phyloP scores from a whole-genome alignment of 495 filamentous ascomycete genomes.

The Choiromyces venosus region DNA sequence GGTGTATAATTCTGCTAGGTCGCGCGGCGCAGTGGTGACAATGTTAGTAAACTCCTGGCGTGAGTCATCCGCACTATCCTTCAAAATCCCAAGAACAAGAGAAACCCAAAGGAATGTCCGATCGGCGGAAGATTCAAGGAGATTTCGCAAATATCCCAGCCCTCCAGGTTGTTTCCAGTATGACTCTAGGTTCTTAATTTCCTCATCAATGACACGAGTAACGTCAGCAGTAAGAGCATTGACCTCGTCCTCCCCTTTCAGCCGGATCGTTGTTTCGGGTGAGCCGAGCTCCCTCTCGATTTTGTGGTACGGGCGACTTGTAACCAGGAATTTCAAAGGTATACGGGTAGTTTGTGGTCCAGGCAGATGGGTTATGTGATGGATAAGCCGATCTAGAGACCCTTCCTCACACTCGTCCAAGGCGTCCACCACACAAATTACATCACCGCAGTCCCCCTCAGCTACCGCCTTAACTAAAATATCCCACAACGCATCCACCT shows the following conservation, averaged over 20 bases:
- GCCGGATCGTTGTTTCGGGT: slow-evolving; percentile 29
- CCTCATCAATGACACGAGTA: slow-evolving; percentile 42
- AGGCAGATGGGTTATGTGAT: neutral
- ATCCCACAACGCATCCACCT: too few relatives aligned
- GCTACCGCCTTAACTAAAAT: too few relatives aligned
- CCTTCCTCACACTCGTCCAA: slow-evolving; percentile 46
- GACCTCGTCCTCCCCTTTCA: slow-evolving; percentile 45
- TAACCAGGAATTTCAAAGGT: slow-evolving; percentile 46
- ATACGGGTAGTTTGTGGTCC: neutral
- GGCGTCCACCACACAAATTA: slow-evolving; percentile 46
- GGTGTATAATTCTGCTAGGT: too few relatives aligned
- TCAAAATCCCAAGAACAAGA: too few relatives aligned
- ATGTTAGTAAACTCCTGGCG: slow-evolving; percentile 36
- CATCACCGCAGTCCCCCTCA: slow-evolving; percentile 31
- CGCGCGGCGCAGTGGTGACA: too few relatives aligned
- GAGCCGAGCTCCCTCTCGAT: slow-evolving; percentile 39
- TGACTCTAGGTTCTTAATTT: slow-evolving; percentile 39
- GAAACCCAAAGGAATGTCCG: too few relatives aligned
- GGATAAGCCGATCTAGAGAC: slow-evolving; percentile 10
- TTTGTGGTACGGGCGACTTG: slow-evolving; percentile 46
- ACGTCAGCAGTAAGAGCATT: slow-evolving; percentile 44
- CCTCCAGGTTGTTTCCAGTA: slow-evolving; percentile 17
- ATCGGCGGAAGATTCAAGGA: slow-evolving; percentile 46
- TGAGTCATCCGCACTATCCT: neutral
- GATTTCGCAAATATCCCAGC: slow-evolving; percentile 17